Conservation (phyloP, 495 filamentous ascomycete genomes). For the Penicillium soppii region DNA sequence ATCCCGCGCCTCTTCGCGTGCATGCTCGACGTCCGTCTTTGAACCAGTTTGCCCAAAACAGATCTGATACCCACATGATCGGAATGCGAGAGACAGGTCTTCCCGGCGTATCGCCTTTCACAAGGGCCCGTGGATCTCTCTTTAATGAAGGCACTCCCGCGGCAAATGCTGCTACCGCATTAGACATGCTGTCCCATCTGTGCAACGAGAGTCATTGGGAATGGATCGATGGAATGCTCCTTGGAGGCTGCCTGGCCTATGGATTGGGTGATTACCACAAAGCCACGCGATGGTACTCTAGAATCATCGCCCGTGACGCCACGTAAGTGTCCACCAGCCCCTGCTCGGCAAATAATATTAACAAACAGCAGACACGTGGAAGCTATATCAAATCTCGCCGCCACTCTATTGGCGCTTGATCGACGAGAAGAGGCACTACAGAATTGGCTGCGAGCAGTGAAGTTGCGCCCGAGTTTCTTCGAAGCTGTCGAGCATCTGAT, state of each 20-base stretch:
- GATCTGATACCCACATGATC: constrained; percentile 28
- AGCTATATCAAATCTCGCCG: constrained; percentile 90
- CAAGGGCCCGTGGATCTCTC: constrained; percentile 32
- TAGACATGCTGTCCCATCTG: constrained; percentile 77
- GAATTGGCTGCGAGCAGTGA: constrained; percentile 83
- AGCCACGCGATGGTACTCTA: constrained; percentile 84
- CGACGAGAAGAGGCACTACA: constrained; percentile 80
- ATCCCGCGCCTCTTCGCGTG: constrained; percentile 10
- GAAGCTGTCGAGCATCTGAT: constrained; percentile 97
- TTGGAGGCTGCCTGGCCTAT: constrained; percentile 92
- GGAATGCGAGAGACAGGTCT: constrained; percentile 33
- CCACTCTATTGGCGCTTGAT: constrained; percentile 80
- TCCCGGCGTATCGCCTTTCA: constrained; percentile 29
- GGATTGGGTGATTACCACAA: constrained; percentile 84
- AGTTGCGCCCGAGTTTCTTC: constrained; percentile 82
- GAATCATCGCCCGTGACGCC: constrained; percentile 77
- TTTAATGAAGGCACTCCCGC: constrained; percentile 36
- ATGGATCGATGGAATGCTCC: constrained; percentile 94
- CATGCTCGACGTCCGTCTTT: constrained; percentile 29
- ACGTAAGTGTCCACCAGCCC: constrained; percentile 53
- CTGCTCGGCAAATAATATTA: constrained; percentile 4
- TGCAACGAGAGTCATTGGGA: constrained; percentile 87
- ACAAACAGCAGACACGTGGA: constrained; percentile 72
- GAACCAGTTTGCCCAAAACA: constrained; percentile 26
- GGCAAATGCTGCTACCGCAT: constrained; percentile 60